phyloP scores from a whole-genome alignment of 495 filamentous ascomycete species.

The Aspergillus avenaceus region DNA sequence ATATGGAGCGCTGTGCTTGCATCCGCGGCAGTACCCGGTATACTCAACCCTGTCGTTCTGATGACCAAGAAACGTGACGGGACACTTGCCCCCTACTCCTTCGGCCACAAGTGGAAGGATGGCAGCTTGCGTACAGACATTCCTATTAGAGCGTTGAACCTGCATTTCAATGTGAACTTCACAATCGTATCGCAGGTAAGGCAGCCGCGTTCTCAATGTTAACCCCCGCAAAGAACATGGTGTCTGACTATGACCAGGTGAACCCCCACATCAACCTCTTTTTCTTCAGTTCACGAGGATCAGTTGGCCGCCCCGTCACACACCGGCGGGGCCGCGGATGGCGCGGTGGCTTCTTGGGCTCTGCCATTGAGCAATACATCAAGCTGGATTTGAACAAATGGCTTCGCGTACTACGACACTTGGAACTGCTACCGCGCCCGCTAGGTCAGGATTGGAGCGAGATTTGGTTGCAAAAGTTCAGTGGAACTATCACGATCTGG shows the following conservation, averaged over 20 bases:
- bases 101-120: conserved; percentile 98
- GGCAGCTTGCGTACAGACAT: conserved; percentile 92
- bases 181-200: conserved; percentile 80
- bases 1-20: conserved; percentile 97
- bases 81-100: conserved; percentile 76
- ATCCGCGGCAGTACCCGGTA: conserved; percentile 93
- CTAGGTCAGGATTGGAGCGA: conserved; percentile 95
- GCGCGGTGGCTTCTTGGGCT: conserved; percentile 90
- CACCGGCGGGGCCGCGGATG: conserved; percentile 91
- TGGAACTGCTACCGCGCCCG: conserved; percentile 85
- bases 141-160: conserved; percentile 85
- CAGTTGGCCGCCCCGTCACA: conserved; percentile 88
- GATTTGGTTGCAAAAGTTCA: conserved; percentile 93
- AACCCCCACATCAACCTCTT: conserved; percentile 98
- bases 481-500: conserved; percentile 93
- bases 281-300: conserved; percentile 92
- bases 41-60: conserved; percentile 90
- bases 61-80: conserved; percentile 89
- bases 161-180: conserved; percentile 98
- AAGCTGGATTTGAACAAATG: conserved; percentile 95
- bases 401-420: conserved; percentile 86
- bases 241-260: conserved; percentile 42
- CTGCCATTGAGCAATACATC: conserved; percentile 89
- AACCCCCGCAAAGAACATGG: background rate
- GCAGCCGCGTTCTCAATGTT: background rate